These are phyloP conservation scores for Cutaneotrichosporon cutaneum DNA, from an alignment of 1,284 basidiomycete genomes.

Conservation along the genomic window DNA sequence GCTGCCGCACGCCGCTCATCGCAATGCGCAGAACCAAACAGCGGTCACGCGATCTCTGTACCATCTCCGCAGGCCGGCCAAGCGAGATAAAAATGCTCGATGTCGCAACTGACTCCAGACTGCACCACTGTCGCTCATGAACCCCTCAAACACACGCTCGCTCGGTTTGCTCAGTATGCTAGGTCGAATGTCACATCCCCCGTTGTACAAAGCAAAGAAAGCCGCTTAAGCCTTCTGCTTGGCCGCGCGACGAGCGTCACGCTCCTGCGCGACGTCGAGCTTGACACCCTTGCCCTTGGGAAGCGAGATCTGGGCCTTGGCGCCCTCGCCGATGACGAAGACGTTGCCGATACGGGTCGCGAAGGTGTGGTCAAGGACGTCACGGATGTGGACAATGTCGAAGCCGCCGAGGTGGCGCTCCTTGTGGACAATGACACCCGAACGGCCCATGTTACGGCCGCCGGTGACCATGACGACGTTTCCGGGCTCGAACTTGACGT, in stretches of 20 bases:
- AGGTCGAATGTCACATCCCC: constrained; percentile 13
- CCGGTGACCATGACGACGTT: constrained; percentile 98
- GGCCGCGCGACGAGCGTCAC: constrained; percentile 10
- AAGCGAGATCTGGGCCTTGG: constrained; percentile 94
- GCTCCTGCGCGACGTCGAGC: constrained; percentile 54
- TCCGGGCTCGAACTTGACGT: constrained; percentile 94
- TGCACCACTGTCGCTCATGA: no score
- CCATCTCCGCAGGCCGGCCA: background rate
- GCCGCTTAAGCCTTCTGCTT: constrained; percentile 6
- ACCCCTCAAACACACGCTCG: no score
- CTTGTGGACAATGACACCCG: constrained; percentile 89
- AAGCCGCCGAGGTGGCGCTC: constrained; percentile 98
- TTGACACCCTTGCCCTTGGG: constrained; percentile 98
- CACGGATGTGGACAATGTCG: constrained; percentile 96
- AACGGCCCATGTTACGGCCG: constrained; percentile 99
- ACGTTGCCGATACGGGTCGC: constrained; percentile 96
- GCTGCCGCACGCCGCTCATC: no score
- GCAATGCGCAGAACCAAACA: background rate
- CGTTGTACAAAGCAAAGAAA: constrained; percentile 10
- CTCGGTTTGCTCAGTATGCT: constrained; percentile 4
- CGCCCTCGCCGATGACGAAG: constrained; percentile 94
- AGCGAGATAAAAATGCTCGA: background rate
- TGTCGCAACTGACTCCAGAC: no score
- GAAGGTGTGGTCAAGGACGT: constrained; percentile 91
- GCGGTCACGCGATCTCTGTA: background rate